Conservation (phyloP, 1,284 basidiomycete species). For the Ustilago curta region DNA sequence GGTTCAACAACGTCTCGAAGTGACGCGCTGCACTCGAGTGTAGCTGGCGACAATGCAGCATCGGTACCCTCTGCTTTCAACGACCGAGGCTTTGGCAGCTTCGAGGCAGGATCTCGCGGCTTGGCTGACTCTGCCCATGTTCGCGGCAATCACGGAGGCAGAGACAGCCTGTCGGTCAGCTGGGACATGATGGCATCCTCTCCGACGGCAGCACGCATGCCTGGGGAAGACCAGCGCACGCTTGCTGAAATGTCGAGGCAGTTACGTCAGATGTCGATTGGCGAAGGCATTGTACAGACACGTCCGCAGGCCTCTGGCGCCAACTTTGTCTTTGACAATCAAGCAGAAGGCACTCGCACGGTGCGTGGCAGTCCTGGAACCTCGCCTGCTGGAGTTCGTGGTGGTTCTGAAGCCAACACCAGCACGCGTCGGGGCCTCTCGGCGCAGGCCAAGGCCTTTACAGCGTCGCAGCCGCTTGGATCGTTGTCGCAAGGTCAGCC, state of each 20-base stretch:
- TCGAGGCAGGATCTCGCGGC: slow-evolving; percentile 19
- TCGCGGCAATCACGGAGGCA: slow-evolving; percentile 14
- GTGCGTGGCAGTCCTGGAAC: slow-evolving; percentile 49
- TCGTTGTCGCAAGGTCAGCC: slow-evolving; percentile 12
- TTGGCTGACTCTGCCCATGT: slow-evolving; percentile 11
- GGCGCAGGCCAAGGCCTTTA: slow-evolving; percentile 42
- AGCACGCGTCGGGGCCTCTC: slow-evolving; percentile 23
- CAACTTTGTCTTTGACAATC: slow-evolving; percentile 28
- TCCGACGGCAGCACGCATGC: slow-evolving; percentile 25
- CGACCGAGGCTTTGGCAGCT: slow-evolving; percentile 22
- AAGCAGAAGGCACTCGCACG: slow-evolving; percentile 39
- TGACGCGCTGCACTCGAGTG: background rate
- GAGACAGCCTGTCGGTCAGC: slow-evolving; percentile 47
- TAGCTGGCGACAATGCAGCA: slow-evolving; percentile 26
- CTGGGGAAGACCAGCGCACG: slow-evolving; percentile 29
- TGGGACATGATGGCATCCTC: slow-evolving; percentile 48
- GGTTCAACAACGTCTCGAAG: slow-evolving; percentile 24
- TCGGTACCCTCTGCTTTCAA: slow-evolving; percentile 55
- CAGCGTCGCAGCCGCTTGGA: slow-evolving; percentile 19
- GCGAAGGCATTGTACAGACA: slow-evolving; percentile 13
- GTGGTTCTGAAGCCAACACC: background rate
- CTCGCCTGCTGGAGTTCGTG: slow-evolving; percentile 27
- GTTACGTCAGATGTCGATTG: slow-evolving; percentile 46
- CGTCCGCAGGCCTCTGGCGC: slow-evolving; percentile 5
- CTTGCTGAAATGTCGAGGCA: slow-evolving; percentile 44